A percentile compares a stretch with the other conserved stretches of the same genome.
Conservation (phyloP, 768 basidiomycete genomes). For the Hirschioporus abietinus region DNA sequence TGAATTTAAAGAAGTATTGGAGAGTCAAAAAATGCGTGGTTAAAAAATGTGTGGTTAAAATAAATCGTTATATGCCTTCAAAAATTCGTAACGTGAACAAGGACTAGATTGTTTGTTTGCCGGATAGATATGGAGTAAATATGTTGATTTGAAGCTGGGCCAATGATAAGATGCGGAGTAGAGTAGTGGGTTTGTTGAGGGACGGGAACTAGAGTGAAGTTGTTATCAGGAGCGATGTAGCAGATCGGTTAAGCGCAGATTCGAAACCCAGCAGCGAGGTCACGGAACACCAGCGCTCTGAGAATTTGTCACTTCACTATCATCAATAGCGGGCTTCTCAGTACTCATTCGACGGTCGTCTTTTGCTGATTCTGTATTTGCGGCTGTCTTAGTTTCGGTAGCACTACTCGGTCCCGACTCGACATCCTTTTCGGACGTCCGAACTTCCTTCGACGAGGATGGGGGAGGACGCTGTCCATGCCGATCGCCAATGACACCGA, state of each 20-base stretch:
- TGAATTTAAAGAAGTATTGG: no score
- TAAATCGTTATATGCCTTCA: background rate
- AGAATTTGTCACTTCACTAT: background rate
- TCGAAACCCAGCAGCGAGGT: background rate
- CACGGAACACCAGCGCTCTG: background rate
- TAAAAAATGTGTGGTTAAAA: no score
- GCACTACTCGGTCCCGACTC: background rate
- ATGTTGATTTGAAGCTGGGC: background rate
- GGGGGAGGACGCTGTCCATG: background rate
- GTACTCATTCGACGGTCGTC: background rate
- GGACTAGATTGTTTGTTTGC: background rate
- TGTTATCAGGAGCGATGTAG: background rate
- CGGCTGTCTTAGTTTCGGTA: background rate
- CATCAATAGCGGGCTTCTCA: background rate
- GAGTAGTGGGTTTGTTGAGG: background rate
- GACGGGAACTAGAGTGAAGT: no score
- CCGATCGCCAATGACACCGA: constrained; percentile 35
- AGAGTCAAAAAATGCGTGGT: no score
- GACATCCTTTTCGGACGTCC: background rate
- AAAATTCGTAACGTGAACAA: background rate
- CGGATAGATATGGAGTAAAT: background rate
- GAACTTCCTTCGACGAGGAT: background rate
- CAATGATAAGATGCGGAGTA: background rate
- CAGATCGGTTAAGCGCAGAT: background rate
- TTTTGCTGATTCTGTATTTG: background rate